phyloP scores from a whole-genome alignment of 768 basidiomycete species.

The Thelephora ganbajun region DNA sequence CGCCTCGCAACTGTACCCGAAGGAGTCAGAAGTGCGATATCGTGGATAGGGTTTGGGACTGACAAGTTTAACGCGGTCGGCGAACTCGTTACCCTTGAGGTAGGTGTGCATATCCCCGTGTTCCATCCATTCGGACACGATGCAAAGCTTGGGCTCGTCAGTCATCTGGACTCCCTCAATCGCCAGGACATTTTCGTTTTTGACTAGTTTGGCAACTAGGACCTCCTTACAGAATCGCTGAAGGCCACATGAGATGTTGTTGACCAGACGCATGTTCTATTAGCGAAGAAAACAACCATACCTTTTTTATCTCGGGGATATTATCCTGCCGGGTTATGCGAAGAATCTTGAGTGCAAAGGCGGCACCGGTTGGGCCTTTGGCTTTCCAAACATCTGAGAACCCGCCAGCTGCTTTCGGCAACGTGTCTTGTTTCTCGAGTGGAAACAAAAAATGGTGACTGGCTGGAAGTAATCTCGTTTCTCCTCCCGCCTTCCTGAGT shows the following conservation, averaged over 20 bases:
- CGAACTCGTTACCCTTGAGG: not conserved
- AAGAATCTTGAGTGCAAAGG: not conserved
- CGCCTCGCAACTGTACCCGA: constrained; percentile 6
- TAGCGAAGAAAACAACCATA: not conserved
- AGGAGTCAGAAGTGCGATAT: no score
- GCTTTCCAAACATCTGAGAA: constrained; percentile 1
- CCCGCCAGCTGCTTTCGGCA: not conserved
- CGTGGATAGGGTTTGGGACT: not conserved
- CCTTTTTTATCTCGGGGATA: not conserved
- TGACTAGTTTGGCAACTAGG: not conserved
- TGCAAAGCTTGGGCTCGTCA: not conserved
- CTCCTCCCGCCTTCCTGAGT: not conserved
- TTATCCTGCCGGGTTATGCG: not conserved
- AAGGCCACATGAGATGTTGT: not conserved
- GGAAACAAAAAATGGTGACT: not conserved
- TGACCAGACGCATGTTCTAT: not conserved
- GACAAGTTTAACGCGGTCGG: not conserved
- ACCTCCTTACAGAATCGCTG: constrained; percentile 2
- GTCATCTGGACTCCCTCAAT: constrained; percentile 20
- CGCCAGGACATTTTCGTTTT: not conserved
- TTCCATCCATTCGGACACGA: constrained; percentile 2
- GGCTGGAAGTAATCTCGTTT: not conserved
- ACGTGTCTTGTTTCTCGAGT: not conserved
- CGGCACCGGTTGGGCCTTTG: not conserved
- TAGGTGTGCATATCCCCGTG: not conserved